Evolutionary conservation across 176 grass and related monocot genomes (phyloP).

Genomic region (Oryza officinalis): DNA sequence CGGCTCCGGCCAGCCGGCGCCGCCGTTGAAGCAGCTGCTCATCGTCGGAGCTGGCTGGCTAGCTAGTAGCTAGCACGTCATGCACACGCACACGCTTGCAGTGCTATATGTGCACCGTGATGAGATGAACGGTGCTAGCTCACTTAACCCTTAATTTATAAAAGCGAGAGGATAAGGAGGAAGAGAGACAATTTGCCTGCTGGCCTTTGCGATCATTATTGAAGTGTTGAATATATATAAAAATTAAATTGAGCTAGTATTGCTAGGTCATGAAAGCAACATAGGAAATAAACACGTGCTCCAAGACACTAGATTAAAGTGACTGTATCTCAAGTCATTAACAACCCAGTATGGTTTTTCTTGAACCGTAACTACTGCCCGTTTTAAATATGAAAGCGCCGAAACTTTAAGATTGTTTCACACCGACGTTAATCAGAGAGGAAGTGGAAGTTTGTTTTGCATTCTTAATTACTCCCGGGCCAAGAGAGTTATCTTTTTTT

Average conservation of each 20-base stretch:
- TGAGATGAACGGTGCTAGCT: slow-evolving; percentile 12
- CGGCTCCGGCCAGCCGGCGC: slow-evolving; percentile 76
- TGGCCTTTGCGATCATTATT: slow-evolving; percentile 37
- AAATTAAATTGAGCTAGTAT: slow-evolving; percentile 18
- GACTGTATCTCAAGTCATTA: background rate
- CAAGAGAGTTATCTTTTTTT: background rate
- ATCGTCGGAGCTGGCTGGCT: background rate
- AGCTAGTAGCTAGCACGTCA: background rate
- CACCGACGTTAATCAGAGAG: slow-evolving; percentile 2
- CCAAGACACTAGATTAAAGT: slow-evolving; percentile 1
- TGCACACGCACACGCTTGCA: slow-evolving; percentile 2
- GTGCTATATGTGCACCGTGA: slow-evolving; percentile 24
- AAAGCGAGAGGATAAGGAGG: slow-evolving; percentile 46
- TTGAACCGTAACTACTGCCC: background rate
- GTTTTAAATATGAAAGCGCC: background rate
- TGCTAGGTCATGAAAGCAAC: slow-evolving; percentile 57
- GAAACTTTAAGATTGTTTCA: slow-evolving; percentile 7
- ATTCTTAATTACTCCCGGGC: background rate
- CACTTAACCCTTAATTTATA: slow-evolving; percentile 36
- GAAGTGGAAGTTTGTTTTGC: background rate
- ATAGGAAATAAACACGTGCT: slow-evolving; percentile 42
- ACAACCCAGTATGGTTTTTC: background rate
- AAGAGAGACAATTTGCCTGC: slow-evolving; percentile 5
- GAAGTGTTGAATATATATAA: slow-evolving; percentile 34
- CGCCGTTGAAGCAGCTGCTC: slow-evolving; percentile 59